Base-by-base conservation (phyloP, 2,329 filamentous ascomycete species). In the Aulographum hederae region DNA sequence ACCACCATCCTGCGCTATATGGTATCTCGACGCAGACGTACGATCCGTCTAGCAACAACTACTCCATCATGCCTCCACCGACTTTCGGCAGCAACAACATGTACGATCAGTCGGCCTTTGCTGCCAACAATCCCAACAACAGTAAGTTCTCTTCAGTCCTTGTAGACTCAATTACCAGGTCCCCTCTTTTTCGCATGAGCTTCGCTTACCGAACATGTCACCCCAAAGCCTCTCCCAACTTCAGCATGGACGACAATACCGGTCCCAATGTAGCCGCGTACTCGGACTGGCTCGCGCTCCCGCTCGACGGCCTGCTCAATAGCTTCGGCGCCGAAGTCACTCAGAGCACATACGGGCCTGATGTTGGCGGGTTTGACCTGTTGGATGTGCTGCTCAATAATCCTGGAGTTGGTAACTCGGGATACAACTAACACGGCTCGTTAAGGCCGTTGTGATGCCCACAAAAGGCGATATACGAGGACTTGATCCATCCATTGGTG, bases 241-340 rank as follows among this genome's bases (percentile, higher is more conserved):
- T 43, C 20, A 46, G 50, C 34, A 30, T 21, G 6, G 34, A 14
- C 14, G 28, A 36, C 26, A 25, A 34, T 18, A 12, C 23, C 11
- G 15, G 15, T 28, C 11, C 11, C 10, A 8, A 13, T 14, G 13
- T 25, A 13, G 21, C 10, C 21, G 21, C 10, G 15, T 29, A 8
- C 15, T 60, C 63, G 26, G 68, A 73, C 46, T 74, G 69, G 69
- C 57, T 73, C 31, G 63, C 69, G 0, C 45, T 73, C n/a, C 67
- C 68, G 2, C 53, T 74, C 3, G 67, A 73, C 45, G 65, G 67
- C 27, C 59, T 73, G 37, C 59, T 72, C 33, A 61, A 63, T 38
- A 63, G 67, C 42, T 63, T 64, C 42, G 65, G 65, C 10, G 60
- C 65, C 1, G 67, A 70, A 33, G 67, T 71, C 15, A 68, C 63